These are phyloP conservation scores for Pseudogymnoascus destructans DNA, from an alignment of 2,329 filamentous ascomycete species.

Conservation along the genomic window DNA sequence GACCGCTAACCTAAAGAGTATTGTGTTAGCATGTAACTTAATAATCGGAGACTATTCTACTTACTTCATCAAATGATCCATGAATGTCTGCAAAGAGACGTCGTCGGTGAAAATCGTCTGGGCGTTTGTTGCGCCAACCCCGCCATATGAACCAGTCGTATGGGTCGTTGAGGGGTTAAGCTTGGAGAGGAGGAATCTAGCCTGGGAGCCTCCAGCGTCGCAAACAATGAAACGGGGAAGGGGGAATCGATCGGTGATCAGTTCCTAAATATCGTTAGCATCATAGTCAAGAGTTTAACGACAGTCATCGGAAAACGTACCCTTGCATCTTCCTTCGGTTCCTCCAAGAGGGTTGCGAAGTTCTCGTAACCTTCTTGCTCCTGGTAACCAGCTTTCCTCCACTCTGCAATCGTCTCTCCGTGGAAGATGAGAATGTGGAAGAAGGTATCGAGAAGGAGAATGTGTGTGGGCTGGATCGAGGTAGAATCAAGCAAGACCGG, in stretches of 20 bases:
- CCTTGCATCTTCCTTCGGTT: constrained; percentile 92
- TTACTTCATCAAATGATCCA: constrained; percentile 99
- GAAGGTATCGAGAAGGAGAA: constrained; percentile 92
- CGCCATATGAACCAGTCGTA: constrained; percentile 83
- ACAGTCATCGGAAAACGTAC: constrained; percentile 37
- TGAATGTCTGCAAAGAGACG: constrained; percentile 94
- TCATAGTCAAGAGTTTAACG: constrained; percentile 6
- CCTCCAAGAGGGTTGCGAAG: constrained; percentile 74
- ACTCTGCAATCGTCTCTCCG: constrained; percentile 93
- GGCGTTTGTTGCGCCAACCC: constrained; percentile 69
- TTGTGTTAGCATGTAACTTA: background rate
- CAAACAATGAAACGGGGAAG: constrained; percentile 96
- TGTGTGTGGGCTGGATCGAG: constrained; percentile 87
- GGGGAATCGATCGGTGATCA: constrained; percentile 96
- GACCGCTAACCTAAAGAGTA: constrained; percentile 32
- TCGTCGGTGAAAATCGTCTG: constrained; percentile 99
- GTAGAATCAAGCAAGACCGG: constrained; percentile 94
- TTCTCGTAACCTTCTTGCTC: constrained; percentile 98
- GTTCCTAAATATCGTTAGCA: constrained; percentile 46
- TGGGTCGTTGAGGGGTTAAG: constrained; percentile 96
- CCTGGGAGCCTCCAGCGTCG: constrained; percentile 94
- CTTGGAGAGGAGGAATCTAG: constrained; percentile 91
- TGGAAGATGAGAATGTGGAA: constrained; percentile 99
- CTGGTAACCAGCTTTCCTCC: constrained; percentile 95
- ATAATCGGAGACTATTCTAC: constrained; percentile 26